Evolutionary conservation across 352 stramenopile genomes (phyloP), one percentile per base, ranked within the genome.

Genomic region (Peronospora tabacina): DNA sequence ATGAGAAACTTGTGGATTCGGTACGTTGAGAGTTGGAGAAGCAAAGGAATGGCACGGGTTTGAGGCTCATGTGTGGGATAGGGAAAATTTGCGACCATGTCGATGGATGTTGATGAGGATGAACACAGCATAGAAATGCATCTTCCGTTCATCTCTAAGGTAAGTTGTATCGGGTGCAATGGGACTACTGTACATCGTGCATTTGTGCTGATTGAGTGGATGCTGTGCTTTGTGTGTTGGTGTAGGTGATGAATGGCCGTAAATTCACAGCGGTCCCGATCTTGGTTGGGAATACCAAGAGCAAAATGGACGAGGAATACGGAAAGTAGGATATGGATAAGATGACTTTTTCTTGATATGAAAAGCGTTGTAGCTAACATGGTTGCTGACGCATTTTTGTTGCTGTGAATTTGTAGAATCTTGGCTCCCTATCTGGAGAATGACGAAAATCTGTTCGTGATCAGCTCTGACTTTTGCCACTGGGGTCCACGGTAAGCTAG

Each of bases 41-140:
- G 3, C 7, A 0, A 22, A 22, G 22, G 7, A 26, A 26, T 3
- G 22, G 7, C 7, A 26, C 22, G 5, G 22, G 7, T 26, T 3
- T 26, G 5, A 2, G 22, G n/a, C 5, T 26, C 5, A 3, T 26
- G 5, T 26, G 22, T 37, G 41, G 19, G 34, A 16, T 44, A 85
- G 74, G 78, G 76, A 20, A 86, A 87, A 41, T 90, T 90, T 52
- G 59, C 61, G 16, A 83, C 64, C 50, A 89, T 92, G 76, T 79
- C 76, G 24, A 70, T 87, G 47, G 72, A 77, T 39, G 82, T 96
- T 5, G 95, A 98, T 57, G 93, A 98, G 55, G 74, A 95, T 33
- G 95, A 98, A 64, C 93, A 98, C 66, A 97, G 86, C 42, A 97
- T 97, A 43, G 95, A 98, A 68, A 97, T 98, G 93, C 94, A 98